phyloP scores from a whole-genome alignment of 192 early-diverging fungal genomes.

The Borealophlyctis nickersoniae region DNA sequence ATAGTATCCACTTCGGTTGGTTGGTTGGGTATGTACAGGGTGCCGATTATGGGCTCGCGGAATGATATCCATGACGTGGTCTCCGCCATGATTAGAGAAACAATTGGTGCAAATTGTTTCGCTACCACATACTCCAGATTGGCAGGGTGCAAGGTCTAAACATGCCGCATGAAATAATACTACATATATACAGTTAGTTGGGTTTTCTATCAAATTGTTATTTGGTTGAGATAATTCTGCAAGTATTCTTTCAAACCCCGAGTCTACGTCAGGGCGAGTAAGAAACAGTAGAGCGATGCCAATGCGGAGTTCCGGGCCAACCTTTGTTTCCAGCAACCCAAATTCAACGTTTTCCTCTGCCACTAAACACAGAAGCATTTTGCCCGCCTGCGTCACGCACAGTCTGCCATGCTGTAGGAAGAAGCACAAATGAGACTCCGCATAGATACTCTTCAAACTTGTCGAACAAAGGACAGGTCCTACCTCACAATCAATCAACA shows the following conservation, averaged over 20 bases:
- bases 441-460: neutral
- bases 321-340: slow-evolving; percentile 47
- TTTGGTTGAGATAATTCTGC: neutral
- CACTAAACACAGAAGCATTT: slow-evolving; percentile 45
- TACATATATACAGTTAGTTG: neutral
- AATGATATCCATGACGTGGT: no score
- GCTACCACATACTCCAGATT: no score
- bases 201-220: neutral
- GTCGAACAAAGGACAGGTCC: neutral
- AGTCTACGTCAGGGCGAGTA: neutral
- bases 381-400: slow-evolving; percentile 29
- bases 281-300: neutral
- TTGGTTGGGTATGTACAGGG: no score
- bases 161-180: neutral
- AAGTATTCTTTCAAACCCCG: neutral
- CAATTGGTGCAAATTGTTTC: no score
- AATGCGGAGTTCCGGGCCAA: no score
- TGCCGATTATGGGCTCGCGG: no score
- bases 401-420: slow-evolving; percentile 34
- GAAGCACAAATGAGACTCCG: neutral
- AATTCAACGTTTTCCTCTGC: slow-evolving; percentile 39
- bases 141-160: no score
- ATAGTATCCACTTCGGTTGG: no score
- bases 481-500: slow-evolving; percentile 39
- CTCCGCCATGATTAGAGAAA: no score